These are phyloP conservation scores for Penicillium bovifimosum DNA, from an alignment of 495 filamentous ascomycete genomes.

Conservation along the genomic window DNA sequence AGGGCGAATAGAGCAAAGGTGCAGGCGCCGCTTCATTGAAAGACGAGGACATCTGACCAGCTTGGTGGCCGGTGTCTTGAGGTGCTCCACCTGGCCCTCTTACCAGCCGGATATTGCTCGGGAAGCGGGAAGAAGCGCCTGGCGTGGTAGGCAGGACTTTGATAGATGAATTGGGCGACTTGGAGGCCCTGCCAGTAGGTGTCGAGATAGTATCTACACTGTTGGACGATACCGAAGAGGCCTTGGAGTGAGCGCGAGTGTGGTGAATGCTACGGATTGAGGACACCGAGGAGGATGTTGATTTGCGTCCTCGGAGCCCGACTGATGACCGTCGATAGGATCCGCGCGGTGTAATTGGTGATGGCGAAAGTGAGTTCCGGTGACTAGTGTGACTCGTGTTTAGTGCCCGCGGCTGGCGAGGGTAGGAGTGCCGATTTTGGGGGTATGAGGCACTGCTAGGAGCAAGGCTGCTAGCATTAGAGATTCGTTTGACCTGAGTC, in stretches of 20 bases:
- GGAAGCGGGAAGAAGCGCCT: constrained; percentile 65
- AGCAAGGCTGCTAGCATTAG: constrained; percentile 42
- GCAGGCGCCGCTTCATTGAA: constrained; percentile 38
- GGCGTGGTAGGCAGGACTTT: constrained; percentile 94
- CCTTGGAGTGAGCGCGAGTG: constrained; percentile 81
- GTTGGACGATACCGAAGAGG: constrained; percentile 86
- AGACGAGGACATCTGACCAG: constrained; percentile 26
- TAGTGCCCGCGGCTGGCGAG: constrained; percentile 46
- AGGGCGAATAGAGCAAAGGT: constrained; percentile 44
- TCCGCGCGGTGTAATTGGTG: constrained; percentile 80
- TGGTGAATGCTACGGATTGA: constrained; percentile 91
- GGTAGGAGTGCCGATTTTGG: constrained; percentile 42
- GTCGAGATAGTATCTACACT: constrained; percentile 61
- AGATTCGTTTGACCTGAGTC: constrained; percentile 41
- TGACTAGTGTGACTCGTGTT: constrained; percentile 52
- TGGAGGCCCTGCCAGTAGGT: constrained; percentile 58
- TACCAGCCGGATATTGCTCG: constrained; percentile 80
- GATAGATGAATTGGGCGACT: constrained; percentile 80
- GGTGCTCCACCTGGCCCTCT: constrained; percentile 45
- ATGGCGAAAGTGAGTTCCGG: constrained; percentile 83
- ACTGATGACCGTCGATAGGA: constrained; percentile 70
- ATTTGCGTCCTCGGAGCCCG: constrained; percentile 85
- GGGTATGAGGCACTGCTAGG: constrained; percentile 45
- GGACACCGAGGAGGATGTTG: constrained; percentile 91
- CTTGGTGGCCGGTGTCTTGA: constrained; percentile 24